These are phyloP conservation scores for Suillus cothurnatus DNA, from an alignment of 768 basidiomycete species.

Conservation along the genomic window DNA sequence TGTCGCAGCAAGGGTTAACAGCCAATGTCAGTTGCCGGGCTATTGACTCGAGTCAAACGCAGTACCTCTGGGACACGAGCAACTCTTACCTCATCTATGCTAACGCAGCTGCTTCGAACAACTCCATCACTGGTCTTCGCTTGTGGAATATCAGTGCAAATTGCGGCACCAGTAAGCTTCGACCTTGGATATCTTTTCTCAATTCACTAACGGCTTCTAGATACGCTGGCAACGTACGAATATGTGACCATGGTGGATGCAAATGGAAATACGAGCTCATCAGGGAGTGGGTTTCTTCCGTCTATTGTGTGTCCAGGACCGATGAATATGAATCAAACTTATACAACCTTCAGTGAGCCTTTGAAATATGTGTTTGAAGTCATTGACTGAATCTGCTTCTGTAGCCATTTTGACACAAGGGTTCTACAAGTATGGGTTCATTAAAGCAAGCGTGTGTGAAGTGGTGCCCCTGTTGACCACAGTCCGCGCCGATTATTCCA, in stretches of 20 bases:
- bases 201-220: not conserved
- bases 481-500: conserved; percentile 10
- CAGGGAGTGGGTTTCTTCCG: conserved; percentile 9
- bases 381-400: not conserved
- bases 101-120: not conserved
- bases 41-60: not conserved
- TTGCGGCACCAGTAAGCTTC: conserved; percentile 4
- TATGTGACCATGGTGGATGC: conserved; percentile 11
- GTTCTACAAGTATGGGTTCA: conserved; percentile 10
- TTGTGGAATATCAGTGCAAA: conserved; percentile 9
- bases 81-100: not conserved
- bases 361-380: not conserved
- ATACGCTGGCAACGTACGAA: not conserved
- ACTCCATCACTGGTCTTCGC: not conserved
- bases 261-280: not conserved
- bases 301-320: conserved; percentile 17
- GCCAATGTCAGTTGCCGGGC: conserved; percentile 2
- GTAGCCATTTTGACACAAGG: conserved; percentile 11
- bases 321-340: not conserved
- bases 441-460: conserved; percentile 14
- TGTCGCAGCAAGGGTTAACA: conserved; percentile 8
- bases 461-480: conserved; percentile 13
- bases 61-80: not conserved
- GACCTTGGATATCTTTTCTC: not conserved
- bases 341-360: conserved; percentile 8